Base-by-base conservation (phyloP, 2,329 filamentous ascomycete genomes). In the Cladophialophora psammophila region DNA sequence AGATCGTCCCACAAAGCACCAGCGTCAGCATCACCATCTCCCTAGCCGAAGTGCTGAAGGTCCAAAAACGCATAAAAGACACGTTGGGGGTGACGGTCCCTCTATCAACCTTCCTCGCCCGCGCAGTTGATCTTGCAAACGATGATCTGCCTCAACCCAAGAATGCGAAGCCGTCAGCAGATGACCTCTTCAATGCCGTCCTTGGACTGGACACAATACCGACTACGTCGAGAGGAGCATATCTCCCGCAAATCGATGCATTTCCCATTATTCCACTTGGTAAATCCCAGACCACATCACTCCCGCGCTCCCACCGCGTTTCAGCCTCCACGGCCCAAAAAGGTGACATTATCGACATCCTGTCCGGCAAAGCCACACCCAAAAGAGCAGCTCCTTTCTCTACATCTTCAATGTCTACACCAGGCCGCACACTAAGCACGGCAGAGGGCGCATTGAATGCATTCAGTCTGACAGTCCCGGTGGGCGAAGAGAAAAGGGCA, bases 181-280 rank as follows among this genome's bases (percentile, higher is more conserved):
- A 93, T 75, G 93, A 96, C 77, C 87, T 99, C 12, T 98, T 98
- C 81, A 89, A 97, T 76, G 89, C 94, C 74, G 85, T 98, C 13
- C 86, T 99, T 7, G 94, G 94, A 9, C 81, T 93, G 20, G 80
- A 86, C 72, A 81, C 82, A 65, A 83, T 86, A 65, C 83, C 87
- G 36, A 78, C 78, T 36, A 79, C 78, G 34, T 84, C 76, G 77
- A 87, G 78, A 81, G 93, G 82, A 71, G 83, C 81, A 85, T 96
- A 86, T 77, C 87, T 86, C 9, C 93, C 94, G 1, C 88, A 93
- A 75, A 87, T 97, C 72, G 85, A 84, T 57, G 80, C 80, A 18
- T 76, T 92, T 15, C 81, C 86, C 45, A 77, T 74, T 15, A 62
- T 73, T 6, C 72, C 60, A 2, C 35, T 67, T 12, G 34, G 50